Evolutionary conservation across 768 basidiomycete genomes (phyloP).

Genomic region (Kwoniella sp.): DNA sequence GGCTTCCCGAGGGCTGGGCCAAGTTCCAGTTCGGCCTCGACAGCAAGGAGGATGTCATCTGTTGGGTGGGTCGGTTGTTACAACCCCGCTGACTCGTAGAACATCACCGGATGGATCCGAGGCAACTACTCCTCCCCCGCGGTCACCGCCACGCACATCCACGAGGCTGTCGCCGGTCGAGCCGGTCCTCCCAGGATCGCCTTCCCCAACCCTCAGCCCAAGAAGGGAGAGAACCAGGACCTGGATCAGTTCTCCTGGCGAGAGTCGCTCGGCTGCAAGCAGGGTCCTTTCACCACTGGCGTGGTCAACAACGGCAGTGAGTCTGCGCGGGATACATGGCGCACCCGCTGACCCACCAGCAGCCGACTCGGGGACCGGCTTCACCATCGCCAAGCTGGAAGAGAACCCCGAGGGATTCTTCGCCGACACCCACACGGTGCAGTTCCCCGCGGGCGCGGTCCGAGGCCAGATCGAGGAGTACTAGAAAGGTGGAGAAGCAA

Average conservation of each 20-base stretch:
- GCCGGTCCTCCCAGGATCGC: slow-evolving; percentile 49
- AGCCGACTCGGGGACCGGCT: no score
- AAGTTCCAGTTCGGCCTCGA: slow-evolving; percentile 44
- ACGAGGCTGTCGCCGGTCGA: slow-evolving; percentile 26
- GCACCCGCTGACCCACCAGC: no score
- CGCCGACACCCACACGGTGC: slow-evolving; percentile 47
- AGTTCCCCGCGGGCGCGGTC: slow-evolving; percentile 48
- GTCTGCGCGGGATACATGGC: slow-evolving; percentile 29
- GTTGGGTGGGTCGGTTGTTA: no score
- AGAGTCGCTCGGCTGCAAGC: slow-evolving; percentile 41
- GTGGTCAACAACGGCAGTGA: slow-evolving; percentile 41
- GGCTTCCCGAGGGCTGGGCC: no score
- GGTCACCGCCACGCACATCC: slow-evolving; percentile 39
- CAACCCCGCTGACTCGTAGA: no score
- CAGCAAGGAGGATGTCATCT: slow-evolving; percentile 37
- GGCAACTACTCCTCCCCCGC: slow-evolving; percentile 45
- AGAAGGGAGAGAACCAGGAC: slow-evolving; percentile 19
- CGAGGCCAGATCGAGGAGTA: no score
- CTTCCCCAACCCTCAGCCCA: slow-evolving; percentile 50
- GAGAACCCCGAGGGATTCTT: slow-evolving; percentile 46
- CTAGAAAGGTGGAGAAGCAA: no score
- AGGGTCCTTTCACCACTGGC: slow-evolving; percentile 48
- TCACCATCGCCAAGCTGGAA: slow-evolving; percentile 44
- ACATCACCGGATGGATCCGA: slow-evolving; percentile 33
- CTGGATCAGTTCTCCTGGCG: slow-evolving; percentile 42